Base-by-base conservation (phyloP, 805 yeast genomes). In the Kuraishia molischiana region DNA sequence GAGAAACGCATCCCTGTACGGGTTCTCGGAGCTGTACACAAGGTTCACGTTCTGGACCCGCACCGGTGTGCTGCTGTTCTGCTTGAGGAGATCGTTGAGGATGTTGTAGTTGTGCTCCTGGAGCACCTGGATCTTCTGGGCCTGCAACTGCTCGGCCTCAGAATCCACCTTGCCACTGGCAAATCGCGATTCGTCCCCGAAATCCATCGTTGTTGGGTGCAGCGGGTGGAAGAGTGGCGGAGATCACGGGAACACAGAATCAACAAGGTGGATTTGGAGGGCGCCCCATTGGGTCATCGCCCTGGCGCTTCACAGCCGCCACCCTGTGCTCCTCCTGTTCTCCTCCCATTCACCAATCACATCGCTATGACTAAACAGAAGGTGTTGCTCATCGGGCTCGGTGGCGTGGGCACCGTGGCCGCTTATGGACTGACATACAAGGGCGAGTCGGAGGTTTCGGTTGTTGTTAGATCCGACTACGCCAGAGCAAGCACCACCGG, bases 321-420 rank as follows among this genome's bases (percentile, higher is more conserved):
- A n/a, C n/a, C n/a, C n/a, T n/a, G n/a, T n/a, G n/a, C n/a, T n/a
- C n/a, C n/a, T n/a, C n/a, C n/a, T n/a, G n/a, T n/a, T n/a, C n/a
- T n/a, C n/a, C n/a, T n/a, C n/a, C n/a, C n/a, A n/a, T n/a, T n/a
- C n/a, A n/a, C n/a, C n/a, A n/a, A n/a, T n/a, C n/a, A n/a, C n/a
- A n/a, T n/a, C n/a, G n/a, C 14, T 4, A 34, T 34, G 36, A 13
- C 31, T 35, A 45, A 46, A 42, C 45, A 55, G 29, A 54, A 61
- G 40, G 77, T 78, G 4, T 60, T 84, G n/a, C 62, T 84, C 9
- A 68, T 85, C 24, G 95, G 95, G 4, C 70, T 85, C 4, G 95
- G 95, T 4, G 95, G 94, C 15, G 84, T 85, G 3, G 95, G 95
- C 18, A 65, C 83, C 4, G 74, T 85, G n/a, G 77, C 80, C 2